Evolutionary conservation across 805 yeast genomes (phyloP), one percentile per base, ranked within the genome.

Genomic region (Wickerhamomyces ciferrii): DNA sequence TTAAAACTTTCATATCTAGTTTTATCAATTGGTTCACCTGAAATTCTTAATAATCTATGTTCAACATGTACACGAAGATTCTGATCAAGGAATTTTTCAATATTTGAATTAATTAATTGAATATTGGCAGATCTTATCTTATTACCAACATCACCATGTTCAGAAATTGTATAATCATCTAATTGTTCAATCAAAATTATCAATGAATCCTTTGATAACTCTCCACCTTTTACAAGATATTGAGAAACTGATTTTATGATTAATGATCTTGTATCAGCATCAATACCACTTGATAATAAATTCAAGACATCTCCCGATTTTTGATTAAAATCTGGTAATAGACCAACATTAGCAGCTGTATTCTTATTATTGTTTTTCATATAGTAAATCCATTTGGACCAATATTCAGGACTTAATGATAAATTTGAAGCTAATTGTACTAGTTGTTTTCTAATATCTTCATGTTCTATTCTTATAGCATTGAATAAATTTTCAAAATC

Each of bases 111-210:
- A 0, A 83, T 60, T 2, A 80, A 55, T 6, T 53, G 34, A 2
- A 85, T 59, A 1, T 83, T 69, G 0, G 83, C 72, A 1, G 59
- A 51, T 41, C 98, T 68, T 1, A 89, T 76, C 54, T 80, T 75
- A 41, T 87, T 78, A 2, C 98, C 98, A n/a, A 90, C 91, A 66
- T 91, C 98, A 10, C 98, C 98, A 57, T 87, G 85, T 24, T 79
- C 78, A 0, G 92, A 86, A 2, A 76, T 67, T 0, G 96, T 79
- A 60, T 90, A 89, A 55, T 91, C 97, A 50, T 84, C 83, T 14
- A 92, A 62, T 31, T 78, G 75, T 2, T 50, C 52, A 1, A 74
- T 39, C 5, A 72, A 27, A 5, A 4, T 32, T 4, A 5, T 14
- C 39, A 55, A 39, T 1, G 9, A 31, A 2, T 3, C 14, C 1